phyloP scores from a whole-genome alignment of 2,329 filamentous ascomycete genomes.

The Penicillium aurantiogriseum region DNA sequence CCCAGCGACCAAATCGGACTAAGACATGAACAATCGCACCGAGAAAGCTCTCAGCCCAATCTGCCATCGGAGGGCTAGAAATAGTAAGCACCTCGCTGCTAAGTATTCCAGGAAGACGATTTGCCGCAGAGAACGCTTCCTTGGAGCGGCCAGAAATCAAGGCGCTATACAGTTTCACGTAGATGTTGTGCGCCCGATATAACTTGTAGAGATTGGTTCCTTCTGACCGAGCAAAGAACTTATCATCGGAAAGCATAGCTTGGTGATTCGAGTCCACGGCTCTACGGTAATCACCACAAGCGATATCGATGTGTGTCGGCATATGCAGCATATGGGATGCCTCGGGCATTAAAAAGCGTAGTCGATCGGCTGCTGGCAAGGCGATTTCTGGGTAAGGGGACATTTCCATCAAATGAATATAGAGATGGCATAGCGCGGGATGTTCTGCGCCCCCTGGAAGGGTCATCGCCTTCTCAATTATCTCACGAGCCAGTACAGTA shows the following conservation, averaged over 20 bases:
- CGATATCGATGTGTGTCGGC: neutral
- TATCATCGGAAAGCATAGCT: neutral
- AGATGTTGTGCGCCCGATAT: neutral
- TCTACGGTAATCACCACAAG: neutral
- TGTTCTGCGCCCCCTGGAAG: neutral
- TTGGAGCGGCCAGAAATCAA: neutral
- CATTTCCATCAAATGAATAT: conserved; percentile 4
- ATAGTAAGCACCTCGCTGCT: neutral
- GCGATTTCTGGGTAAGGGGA: neutral
- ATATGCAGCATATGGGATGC: neutral
- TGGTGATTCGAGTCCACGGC: neutral
- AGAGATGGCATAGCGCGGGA: neutral
- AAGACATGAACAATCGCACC: neutral
- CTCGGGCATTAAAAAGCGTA: neutral
- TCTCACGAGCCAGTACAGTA: neutral
- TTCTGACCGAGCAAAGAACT: neutral
- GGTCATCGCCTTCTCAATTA: neutral
- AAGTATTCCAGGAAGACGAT: neutral
- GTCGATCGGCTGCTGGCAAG: neutral
- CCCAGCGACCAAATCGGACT: neutral
- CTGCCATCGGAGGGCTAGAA: neutral
- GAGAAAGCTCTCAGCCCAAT: neutral
- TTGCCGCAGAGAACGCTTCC: neutral
- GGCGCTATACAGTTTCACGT: neutral
- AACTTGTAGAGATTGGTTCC: neutral